Percentiles rank a stretch among this genome's conserved stretches.
Conservation (phyloP, 2,329 filamentous ascomycete species). For the Colletotrichum destructivum region DNA sequence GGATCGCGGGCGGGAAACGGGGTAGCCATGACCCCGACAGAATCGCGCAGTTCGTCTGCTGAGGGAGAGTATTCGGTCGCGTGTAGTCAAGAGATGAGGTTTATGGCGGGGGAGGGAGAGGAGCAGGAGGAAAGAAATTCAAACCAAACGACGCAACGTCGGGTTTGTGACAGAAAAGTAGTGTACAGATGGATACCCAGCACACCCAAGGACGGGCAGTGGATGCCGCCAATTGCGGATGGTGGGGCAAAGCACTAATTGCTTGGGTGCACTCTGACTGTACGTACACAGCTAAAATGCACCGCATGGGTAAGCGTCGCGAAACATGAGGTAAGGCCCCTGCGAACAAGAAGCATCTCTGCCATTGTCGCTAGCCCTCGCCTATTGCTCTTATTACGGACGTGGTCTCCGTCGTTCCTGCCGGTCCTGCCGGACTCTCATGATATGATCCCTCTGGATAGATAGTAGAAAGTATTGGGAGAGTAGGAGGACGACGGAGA, state of each 20-base stretch:
- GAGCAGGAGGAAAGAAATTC: constrained; percentile 37
- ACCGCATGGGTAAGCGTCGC: constrained; percentile 18
- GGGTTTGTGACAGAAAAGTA: constrained; percentile 38
- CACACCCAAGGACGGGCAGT: constrained; percentile 15
- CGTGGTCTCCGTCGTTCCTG: background rate
- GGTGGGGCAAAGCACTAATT: constrained; percentile 36
- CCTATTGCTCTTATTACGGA: background rate
- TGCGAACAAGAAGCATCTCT: background rate
- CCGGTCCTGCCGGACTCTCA: background rate
- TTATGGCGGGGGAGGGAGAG: constrained; percentile 23
- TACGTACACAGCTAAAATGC: constrained; percentile 9
- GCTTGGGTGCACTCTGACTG: background rate
- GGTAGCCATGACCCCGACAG: constrained; percentile 30
- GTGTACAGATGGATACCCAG: constrained; percentile 23
- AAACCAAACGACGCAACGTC: constrained; percentile 36
- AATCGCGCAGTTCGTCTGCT: background rate
- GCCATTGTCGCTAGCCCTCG: background rate
- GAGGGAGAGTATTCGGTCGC: background rate
- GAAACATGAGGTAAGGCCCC: constrained; percentile 7
- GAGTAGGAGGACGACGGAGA: background rate
- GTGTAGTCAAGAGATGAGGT: constrained; percentile 1
- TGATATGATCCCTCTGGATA: no score
- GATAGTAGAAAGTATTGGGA: no score
- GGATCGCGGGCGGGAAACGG: constrained; percentile 30
- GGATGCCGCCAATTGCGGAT: constrained; percentile 43